Base-by-base conservation (phyloP, 306 rosid species). In the Geum urbanum region DNA sequence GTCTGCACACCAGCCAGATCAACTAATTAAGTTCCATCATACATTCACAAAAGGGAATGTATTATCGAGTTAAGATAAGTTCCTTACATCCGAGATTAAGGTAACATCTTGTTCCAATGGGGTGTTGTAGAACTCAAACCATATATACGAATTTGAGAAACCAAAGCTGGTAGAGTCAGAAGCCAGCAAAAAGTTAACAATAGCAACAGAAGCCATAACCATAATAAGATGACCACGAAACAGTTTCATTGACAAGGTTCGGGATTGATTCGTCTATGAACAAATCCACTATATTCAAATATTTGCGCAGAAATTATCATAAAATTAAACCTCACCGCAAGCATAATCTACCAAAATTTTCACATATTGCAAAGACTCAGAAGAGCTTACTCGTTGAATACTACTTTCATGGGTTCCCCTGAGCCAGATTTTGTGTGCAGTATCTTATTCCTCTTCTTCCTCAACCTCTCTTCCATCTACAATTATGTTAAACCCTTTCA, bases 361-460 rank as follows among this genome's bases (percentile, higher is more conserved):
- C 37, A 32, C 2, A 32, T 32, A 32, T 32, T 37, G 35, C 9
- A 50, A 67, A n/a, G 19, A 37, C 6, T 51, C 32, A 67, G 37
- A 51, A 43, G 15, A 19, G 74, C 91, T 77, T 81, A 92, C 98
- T 88, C 84, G 77, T 88, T 86, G 86, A 90, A 84, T 54, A 81
- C 76, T 50, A 92, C 96, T 71, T 78, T 86, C 86, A 90, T 78
- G 45, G 94, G 89, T 68, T 65, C 51, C 47, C 78, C 86, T 49
- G 98, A 88, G 65, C 98, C 98, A 32, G 91, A 86, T 80, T 92
- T 92, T 54, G 96, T 61, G 61, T 92, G 98, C 80, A 92, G 77
- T 70, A 92, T 85, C 76, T 85, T 88, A 76, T 80, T 85, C 87
- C 97, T 85, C 65, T 92, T 92, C 81, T 79, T 90, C 80, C 88